Evolutionary conservation across 371 early-diverging fungal genomes (phyloP).

Genomic region (Mortierella sp.): DNA sequence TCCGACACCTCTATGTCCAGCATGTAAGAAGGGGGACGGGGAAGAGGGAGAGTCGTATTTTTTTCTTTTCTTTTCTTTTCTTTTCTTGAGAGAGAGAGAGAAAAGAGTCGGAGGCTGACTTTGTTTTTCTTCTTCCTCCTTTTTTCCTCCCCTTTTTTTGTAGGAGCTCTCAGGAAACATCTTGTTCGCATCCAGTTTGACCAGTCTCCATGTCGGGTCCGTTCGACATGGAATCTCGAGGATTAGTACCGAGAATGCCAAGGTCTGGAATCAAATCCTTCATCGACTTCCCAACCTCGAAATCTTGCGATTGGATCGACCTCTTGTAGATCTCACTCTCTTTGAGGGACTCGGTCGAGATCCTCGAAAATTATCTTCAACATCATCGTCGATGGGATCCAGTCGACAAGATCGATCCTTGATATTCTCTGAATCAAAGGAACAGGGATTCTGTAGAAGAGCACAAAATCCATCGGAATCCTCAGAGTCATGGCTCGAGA

Average conservation of each 20-base stretch:
- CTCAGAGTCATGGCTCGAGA: too few relatives aligned
- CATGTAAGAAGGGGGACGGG: constrained; percentile 18
- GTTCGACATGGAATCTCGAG: too few relatives aligned
- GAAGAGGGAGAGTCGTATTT: too few relatives aligned
- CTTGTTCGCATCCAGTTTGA: constrained; percentile 18
- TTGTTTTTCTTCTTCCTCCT: background rate
- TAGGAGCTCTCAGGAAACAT: constrained; percentile 19
- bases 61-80: background rate
- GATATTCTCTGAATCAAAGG: too few relatives aligned
- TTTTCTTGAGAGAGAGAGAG: background rate
- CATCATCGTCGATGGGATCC: too few relatives aligned
- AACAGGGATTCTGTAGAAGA: too few relatives aligned
- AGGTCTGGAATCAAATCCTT: constrained; percentile 30
- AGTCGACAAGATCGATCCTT: too few relatives aligned
- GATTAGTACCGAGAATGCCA: constrained; percentile 6
- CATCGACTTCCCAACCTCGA: constrained; percentile 19
- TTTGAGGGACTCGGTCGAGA: constrained; percentile 35
- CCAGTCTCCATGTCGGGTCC: constrained; percentile 34
- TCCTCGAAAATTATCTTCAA: too few relatives aligned
- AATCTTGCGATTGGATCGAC: constrained; percentile 27
- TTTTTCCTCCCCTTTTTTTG: background rate
- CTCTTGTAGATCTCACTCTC: constrained; percentile 21
- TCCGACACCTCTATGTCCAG: constrained; percentile 36
- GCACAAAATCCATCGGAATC: too few relatives aligned
- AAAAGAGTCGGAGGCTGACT: too few relatives aligned